These are phyloP conservation scores for Pseudogymnoascus sp. DNA, from an alignment of 2,329 filamentous ascomycete genomes.

Conservation along the genomic window DNA sequence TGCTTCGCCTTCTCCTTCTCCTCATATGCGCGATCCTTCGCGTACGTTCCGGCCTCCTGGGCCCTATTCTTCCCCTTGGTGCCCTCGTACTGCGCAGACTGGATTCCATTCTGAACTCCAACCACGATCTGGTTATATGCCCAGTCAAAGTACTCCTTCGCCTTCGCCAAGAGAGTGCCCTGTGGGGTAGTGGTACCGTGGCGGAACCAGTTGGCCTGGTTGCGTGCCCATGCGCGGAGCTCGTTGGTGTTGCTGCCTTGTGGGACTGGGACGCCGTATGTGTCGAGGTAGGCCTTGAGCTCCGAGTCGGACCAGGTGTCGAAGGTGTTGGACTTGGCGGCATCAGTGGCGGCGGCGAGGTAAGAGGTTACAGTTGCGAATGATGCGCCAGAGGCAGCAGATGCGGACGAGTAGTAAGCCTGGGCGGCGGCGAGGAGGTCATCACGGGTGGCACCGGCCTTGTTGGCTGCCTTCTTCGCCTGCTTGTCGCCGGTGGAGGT, in stretches of 20 bases:
- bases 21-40: slow-evolving; percentile 32
- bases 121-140: slow-evolving; percentile 23
- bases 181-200: slow-evolving; percentile 65
- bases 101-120: slow-evolving; percentile 40
- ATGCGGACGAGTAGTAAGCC: slow-evolving; percentile 54
- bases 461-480: slow-evolving; percentile 54
- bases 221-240: slow-evolving; percentile 63
- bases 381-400: slow-evolving; percentile 48
- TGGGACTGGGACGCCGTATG: slow-evolving; percentile 55
- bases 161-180: slow-evolving; percentile 59
- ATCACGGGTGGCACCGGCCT: slow-evolving; percentile 62
- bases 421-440: slow-evolving; percentile 63
- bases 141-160: slow-evolving; percentile 41
- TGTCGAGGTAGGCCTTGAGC: slow-evolving; percentile 73
- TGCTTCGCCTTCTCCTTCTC: slow-evolving; percentile 31
- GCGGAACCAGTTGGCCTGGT: slow-evolving; percentile 69
- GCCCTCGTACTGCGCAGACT: slow-evolving; percentile 34
- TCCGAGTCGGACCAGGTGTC: slow-evolving; percentile 64
- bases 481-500: slow-evolving; percentile 46
- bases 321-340: slow-evolving; percentile 61
- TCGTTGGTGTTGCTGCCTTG: slow-evolving; percentile 47
- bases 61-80: slow-evolving; percentile 40
- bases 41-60: slow-evolving; percentile 31
- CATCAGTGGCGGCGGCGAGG: slow-evolving; percentile 57
- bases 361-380: slow-evolving; percentile 68